These are phyloP conservation scores for Clathrospora elynae DNA, from an alignment of 2,329 filamentous ascomycete species.

Conservation along the genomic window DNA sequence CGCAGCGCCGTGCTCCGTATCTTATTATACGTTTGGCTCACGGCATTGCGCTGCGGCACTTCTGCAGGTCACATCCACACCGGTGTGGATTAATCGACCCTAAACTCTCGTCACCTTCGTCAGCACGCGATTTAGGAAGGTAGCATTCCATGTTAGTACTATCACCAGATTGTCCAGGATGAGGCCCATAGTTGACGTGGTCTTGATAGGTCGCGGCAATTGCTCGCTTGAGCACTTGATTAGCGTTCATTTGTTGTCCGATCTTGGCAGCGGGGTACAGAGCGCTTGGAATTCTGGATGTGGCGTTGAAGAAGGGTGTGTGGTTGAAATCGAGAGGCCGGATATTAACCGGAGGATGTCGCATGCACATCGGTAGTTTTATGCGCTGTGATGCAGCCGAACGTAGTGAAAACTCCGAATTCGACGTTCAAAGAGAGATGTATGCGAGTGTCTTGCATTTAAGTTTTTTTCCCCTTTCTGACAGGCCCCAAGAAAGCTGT, in stretches of 20 bases:
- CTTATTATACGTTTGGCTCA: conserved; percentile 31
- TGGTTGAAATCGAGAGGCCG: conserved; percentile 7
- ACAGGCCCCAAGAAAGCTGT: too few relatives aligned
- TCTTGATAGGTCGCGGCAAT: conserved; percentile 26
- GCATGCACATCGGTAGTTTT: conserved; percentile 4
- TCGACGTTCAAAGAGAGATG: not conserved
- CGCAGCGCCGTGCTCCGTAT: not conserved
- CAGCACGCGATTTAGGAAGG: conserved; percentile 6
- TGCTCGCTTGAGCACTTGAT: conserved; percentile 25
- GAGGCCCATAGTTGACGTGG: conserved; percentile 17
- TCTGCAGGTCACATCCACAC: conserved; percentile 15
- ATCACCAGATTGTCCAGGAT: conserved; percentile 22
- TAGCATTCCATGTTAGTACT: conserved; percentile 13
- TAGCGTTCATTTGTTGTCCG: conserved; percentile 24
- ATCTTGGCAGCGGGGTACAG: conserved; percentile 30
- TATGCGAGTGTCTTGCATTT: not conserved
- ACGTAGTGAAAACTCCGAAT: too few relatives aligned
- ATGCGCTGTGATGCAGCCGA: conserved; percentile 1
- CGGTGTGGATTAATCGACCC: conserved; percentile 19
- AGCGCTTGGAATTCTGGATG: conserved; percentile 8
- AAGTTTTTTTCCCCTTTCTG: not conserved
- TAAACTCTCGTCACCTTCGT: conserved; percentile 7
- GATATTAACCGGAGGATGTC: conserved; percentile 5
- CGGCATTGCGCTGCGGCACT: conserved; percentile 11
- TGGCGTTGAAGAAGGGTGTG: conserved; percentile 2